Evolutionary conservation across 371 early-diverging fungal species (phyloP), one percentile per base, ranked within the genome.

Genomic region (Blakeslea trispora): DNA sequence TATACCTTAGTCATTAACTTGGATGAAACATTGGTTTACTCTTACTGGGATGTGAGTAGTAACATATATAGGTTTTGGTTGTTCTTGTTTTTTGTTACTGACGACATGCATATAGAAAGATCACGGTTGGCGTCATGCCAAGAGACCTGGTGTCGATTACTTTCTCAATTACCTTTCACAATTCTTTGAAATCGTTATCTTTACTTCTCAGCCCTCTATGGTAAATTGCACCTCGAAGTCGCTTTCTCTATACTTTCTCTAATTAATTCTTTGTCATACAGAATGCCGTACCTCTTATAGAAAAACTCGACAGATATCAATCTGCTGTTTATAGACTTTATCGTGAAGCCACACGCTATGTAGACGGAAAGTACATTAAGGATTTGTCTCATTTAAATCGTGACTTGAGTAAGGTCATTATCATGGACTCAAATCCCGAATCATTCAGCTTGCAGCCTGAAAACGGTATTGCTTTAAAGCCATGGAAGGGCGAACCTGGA

Each of bases 141-240:
- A 94, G 69, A 85, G 99, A 44, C 98, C 99, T 15, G 95, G 94
- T 45, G 89, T 92, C 41, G 97, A 99, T 54, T 90, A 94, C 63
- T 96, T 99, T 73, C 66, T 99, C 24, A 83, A 91, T 39, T 92
- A 95, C 74, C 72, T 97, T 70, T 81, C 88, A 48, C 88, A 90
- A 64, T 89, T 91, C 75, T 98, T 84, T 71, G 99, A 99, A 77
- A 85, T 97, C 55, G 98, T 99, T 31, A 83, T 99, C 34, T 98
- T 92, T 64, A 93, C 97, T 39, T 90, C 87, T 44, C 89, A 92
- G 59, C 85, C 87, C 6, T 75, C 82, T 15, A 70, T 74, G 67
- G 80, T 81, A 85, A 60, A 81, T 71, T 21, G 10, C 7, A 11
- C 34, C 2, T 2, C 34, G 23, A 8, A 28, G 11, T 15, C n/a